Evolutionary conservation across 192 early-diverging fungal species (phyloP), one percentile per base, ranked within the genome.

Genomic region (Coemansia sp.): DNA sequence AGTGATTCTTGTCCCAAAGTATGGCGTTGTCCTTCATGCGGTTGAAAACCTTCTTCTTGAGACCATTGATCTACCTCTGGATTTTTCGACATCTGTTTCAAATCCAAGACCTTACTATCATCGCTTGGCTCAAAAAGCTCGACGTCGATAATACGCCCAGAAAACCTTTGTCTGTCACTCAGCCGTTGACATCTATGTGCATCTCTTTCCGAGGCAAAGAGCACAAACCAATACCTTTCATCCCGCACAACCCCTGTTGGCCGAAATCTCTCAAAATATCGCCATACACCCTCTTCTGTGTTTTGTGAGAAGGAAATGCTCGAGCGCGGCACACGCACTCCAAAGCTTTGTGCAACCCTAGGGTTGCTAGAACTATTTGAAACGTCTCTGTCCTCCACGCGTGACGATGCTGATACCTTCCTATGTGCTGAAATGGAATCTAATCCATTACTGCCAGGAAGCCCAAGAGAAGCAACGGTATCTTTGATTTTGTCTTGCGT

Each of bases 121-220:
- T 72, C 65, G 13, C 21, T 49, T 8, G 76, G 62, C 45, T 77
- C 79, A 32, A 69, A 81, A 8, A 82, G 55, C 59, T 84, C 83
- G 10, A 85, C 79, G 41, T 78, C 72, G 16, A 85, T 74, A n/a
- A 63, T 6, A 10, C 70, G 67, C 10, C 79, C 79, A 0, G 65
- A 65, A 68, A 78, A 75, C 22, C 52, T 32, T 52, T 78, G 71
- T 41, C 68, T 67, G 49, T 85, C 83, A 61, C 65, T 76, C 39
- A 82, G 49, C 21, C 69, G 39, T 66, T 82, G 83, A 56, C 79
- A 85, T 4, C 83, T 37, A 22, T 78, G 79, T 9, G 83, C 83
- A 63, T 85, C 83, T 13, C 78, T 57, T 21, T 74, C 66, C 10
- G 75, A 71, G 2, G 60, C 46, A 61, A 85, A 85, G 21, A 75